Percentiles rank a stretch among this genome's conserved stretches.
These are phyloP conservation scores for Verticillium isaacii DNA, from an alignment of 2,329 filamentous ascomycete species.

Conservation along the genomic window DNA sequence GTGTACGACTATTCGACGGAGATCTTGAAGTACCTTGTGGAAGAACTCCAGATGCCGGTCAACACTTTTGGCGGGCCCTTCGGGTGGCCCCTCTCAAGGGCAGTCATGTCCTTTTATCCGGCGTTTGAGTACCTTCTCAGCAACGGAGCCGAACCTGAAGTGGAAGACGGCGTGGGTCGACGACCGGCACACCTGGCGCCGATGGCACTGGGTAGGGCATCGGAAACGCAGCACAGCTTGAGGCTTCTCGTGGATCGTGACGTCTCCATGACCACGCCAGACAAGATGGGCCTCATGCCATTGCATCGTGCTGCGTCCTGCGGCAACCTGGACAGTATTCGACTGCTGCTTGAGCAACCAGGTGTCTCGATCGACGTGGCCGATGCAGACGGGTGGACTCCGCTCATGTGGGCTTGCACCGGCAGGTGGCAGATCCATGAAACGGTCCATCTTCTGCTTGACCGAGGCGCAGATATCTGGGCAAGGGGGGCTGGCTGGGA, in stretches of 20 bases:
- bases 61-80: not conserved
- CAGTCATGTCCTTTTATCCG: not conserved
- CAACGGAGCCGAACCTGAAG: not conserved
- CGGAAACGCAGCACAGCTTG: not conserved
- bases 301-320: slow-evolving; percentile 1
- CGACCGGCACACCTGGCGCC: slow-evolving; percentile 2
- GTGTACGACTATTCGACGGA: not conserved
- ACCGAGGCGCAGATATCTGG: slow-evolving; percentile 9
- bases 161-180: not conserved
- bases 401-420: slow-evolving; percentile 13
- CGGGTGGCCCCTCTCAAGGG: not conserved
- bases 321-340: not conserved
- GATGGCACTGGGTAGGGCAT: not conserved
- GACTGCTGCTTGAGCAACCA: not conserved
- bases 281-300: slow-evolving; percentile 2
- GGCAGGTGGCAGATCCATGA: not conserved
- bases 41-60: slow-evolving; percentile 5
- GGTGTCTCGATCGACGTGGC: slow-evolving; percentile 5
- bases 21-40: slow-evolving; percentile 11
- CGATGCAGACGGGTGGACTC: slow-evolving; percentile 15
- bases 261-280: not conserved
- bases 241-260: not conserved
- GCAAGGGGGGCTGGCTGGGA: slow-evolving; percentile 2
- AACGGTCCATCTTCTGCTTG: slow-evolving; percentile 4
- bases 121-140: slow-evolving; percentile 2